Evolutionary conservation across 495 filamentous ascomycete genomes (phyloP).

Genomic region (Neurospora sp.): DNA sequence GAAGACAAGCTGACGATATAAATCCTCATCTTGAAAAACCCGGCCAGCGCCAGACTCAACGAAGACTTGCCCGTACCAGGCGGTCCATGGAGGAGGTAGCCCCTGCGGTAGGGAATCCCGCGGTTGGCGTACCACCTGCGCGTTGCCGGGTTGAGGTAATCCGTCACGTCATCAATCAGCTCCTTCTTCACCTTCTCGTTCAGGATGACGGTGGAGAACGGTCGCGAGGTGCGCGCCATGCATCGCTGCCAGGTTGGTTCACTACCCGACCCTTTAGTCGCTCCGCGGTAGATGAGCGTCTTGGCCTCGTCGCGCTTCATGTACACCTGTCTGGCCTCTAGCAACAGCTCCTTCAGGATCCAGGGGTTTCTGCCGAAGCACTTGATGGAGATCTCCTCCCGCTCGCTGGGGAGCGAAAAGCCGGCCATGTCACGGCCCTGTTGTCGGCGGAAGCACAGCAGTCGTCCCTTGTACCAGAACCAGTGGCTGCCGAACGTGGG

Average conservation of each 20-base stretch:
- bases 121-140: slow-evolving; percentile 65
- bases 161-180: slow-evolving; percentile 73
- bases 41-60: slow-evolving; percentile 38
- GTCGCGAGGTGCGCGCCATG: slow-evolving; percentile 53
- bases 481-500: slow-evolving; percentile 54
- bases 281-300: slow-evolving; percentile 57
- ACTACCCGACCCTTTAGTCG: slow-evolving; percentile 21
- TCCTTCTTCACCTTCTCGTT: slow-evolving; percentile 63
- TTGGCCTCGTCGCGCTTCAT: slow-evolving; percentile 49
- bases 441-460: slow-evolving; percentile 45
- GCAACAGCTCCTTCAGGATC: slow-evolving; percentile 55
- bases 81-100: slow-evolving; percentile 38
- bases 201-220: slow-evolving; percentile 80
- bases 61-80: slow-evolving; percentile 45
- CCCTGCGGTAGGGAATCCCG: slow-evolving; percentile 41
- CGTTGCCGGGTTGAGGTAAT: slow-evolving; percentile 74
- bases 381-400: slow-evolving; percentile 52
- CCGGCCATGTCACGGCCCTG: slow-evolving; percentile 21
- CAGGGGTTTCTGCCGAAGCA: slow-evolving; percentile 57
- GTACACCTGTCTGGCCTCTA: slow-evolving; percentile 50
- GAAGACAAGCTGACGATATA: slow-evolving; percentile 59
- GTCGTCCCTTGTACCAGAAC: slow-evolving; percentile 51
- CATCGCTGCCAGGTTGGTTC: slow-evolving; percentile 42
- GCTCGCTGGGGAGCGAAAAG: slow-evolving; percentile 25
- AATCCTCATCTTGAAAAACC: slow-evolving; percentile 33